Evolutionary conservation across 1,139 yeast species (phyloP).

Genomic region (Wickerhamomyces sp.): DNA sequence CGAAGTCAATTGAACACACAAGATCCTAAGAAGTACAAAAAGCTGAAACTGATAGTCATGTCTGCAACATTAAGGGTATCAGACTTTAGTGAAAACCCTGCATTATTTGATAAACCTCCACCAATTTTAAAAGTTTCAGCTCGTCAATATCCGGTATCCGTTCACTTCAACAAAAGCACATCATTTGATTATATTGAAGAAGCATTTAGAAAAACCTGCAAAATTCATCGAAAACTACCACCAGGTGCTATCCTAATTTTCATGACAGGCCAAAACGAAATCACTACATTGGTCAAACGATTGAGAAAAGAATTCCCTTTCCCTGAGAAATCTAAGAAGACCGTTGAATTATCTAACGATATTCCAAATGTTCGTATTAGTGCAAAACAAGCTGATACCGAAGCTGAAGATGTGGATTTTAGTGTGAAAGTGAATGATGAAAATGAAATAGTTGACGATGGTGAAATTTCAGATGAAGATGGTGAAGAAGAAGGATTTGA

Average conservation of each 20-base stretch:
- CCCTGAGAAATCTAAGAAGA: conserved; percentile 29
- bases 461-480: conserved; percentile 38
- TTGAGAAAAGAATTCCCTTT: conserved; percentile 69
- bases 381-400: conserved; percentile 62
- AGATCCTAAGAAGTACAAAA: conserved; percentile 47
- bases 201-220: conserved; percentile 78
- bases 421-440: conserved; percentile 44
- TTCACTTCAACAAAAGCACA: conserved; percentile 84
- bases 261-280: conserved; percentile 93
- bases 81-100: conserved; percentile 81
- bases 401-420: conserved; percentile 86
- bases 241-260: conserved; percentile 93
- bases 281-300: conserved; percentile 66
- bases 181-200: conserved; percentile 78
- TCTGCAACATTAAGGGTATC: conserved; percentile 93
- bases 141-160: conserved; percentile 90
- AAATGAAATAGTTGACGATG: conserved; percentile 29
- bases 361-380: conserved; percentile 45
- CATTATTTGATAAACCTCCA: conserved; percentile 72
- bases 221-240: conserved; percentile 82
- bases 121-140: conserved; percentile 92
- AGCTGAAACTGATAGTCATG: conserved; percentile 74
- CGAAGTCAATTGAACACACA: conserved; percentile 53
- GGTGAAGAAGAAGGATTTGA: conserved; percentile 83
- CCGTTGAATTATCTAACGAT: conserved; percentile 31